Evolutionary conservation across 2,329 filamentous ascomycete species (phyloP).

Genomic region (Diplocarpon rosae): DNA sequence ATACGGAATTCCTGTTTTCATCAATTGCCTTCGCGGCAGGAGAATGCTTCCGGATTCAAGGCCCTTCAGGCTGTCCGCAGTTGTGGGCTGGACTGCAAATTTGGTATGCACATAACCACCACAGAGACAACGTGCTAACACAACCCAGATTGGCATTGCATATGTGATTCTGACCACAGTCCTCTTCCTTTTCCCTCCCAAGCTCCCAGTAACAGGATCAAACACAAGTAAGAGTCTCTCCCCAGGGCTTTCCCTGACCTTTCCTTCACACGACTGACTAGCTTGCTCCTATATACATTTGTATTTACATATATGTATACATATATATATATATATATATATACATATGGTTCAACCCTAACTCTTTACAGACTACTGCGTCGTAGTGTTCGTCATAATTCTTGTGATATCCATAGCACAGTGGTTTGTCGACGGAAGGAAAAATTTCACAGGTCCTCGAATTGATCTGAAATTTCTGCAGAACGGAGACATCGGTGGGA

Average conservation of each 20-base stretch:
- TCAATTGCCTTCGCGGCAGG: conserved; percentile 50
- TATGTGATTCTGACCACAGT: conserved; percentile 51
- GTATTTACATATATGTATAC: too few relatives aligned
- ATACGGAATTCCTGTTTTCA: conserved; percentile 61
- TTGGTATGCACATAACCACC: conserved; percentile 30
- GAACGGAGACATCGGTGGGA: conserved; percentile 16
- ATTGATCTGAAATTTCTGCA: conserved; percentile 14
- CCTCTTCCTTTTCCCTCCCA: conserved; percentile 52
- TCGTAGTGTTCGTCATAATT: conserved; percentile 33
- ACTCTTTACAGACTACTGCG: conserved; percentile 17
- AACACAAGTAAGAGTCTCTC: conserved; percentile 44
- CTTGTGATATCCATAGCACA: conserved; percentile 35
- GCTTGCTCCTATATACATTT: too few relatives aligned
- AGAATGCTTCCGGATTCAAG: conserved; percentile 33
- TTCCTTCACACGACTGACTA: too few relatives aligned
- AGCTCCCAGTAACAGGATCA: conserved; percentile 41
- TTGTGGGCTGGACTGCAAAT: conserved; percentile 49
- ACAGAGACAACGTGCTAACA: conserved; percentile 5
- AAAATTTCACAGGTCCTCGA: too few relatives aligned
- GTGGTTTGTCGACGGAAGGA: conserved; percentile 36
- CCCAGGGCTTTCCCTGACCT: too few relatives aligned
- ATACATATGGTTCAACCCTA: too few relatives aligned
- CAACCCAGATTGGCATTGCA: conserved; percentile 35
- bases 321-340: too few relatives aligned
- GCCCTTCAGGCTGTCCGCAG: conserved; percentile 42